These are phyloP conservation scores for Buxus sempervirens DNA, from an alignment of 164 flowering plant genomes.

Conservation along the genomic window DNA sequence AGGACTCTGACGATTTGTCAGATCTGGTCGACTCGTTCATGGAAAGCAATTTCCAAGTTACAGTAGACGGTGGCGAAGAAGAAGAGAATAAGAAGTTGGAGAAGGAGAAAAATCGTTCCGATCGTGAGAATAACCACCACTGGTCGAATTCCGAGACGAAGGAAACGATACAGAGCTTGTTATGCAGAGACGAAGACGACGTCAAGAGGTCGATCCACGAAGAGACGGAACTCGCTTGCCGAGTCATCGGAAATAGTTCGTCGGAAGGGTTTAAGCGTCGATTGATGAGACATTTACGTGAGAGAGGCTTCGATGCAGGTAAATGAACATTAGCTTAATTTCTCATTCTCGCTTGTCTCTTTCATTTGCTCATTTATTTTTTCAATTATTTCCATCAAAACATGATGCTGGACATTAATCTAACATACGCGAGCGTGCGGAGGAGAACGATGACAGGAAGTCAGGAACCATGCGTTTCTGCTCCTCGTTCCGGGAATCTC, in stretches of 20 bases:
- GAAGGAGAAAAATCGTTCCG: constrained; percentile 6
- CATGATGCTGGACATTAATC: too few species aligned
- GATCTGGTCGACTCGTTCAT: constrained; percentile 65
- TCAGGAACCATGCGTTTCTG: too few species aligned
- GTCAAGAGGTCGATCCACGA: constrained; percentile 26
- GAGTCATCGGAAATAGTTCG: constrained; percentile 14
- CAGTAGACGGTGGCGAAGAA: background rate
- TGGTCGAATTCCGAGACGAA: constrained; percentile 23
- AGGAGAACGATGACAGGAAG: too few species aligned
- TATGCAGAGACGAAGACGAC: constrained; percentile 9
- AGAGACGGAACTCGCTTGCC: constrained; percentile 31
- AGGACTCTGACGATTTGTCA: constrained; percentile 36
- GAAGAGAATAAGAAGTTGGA: constrained; percentile 1
- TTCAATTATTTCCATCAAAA: too few species aligned
- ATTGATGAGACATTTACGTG: constrained; percentile 49
- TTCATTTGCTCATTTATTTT: too few species aligned
- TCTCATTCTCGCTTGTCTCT: background rate
- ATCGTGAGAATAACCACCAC: constrained; percentile 9
- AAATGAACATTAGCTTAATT: background rate
- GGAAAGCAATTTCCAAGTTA: constrained; percentile 28
- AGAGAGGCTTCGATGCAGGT: constrained; percentile 70
- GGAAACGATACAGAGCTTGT: constrained; percentile 30
- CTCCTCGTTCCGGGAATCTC: too few species aligned
- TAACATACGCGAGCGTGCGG: too few species aligned
- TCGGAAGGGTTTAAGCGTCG: constrained; percentile 38